Base-by-base conservation (phyloP, 2,329 filamentous ascomycete genomes). In the Dothiorella sarmentorum region DNA sequence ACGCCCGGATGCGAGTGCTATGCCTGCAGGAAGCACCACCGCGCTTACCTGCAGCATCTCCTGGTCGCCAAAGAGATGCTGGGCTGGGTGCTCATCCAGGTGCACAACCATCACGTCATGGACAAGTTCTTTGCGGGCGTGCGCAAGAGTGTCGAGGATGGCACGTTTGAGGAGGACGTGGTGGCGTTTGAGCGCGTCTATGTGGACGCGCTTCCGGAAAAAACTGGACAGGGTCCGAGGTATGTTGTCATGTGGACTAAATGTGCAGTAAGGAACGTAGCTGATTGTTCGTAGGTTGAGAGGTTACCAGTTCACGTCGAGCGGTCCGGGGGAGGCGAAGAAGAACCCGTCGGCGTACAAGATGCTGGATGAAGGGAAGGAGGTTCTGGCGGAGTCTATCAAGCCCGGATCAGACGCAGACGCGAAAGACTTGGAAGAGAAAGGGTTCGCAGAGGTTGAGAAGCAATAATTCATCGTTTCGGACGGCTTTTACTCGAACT, bases 21-120 rank as follows among this genome's bases (percentile, higher is more conserved):
- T 71, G 80, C 91, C 20, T 99, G 94, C 78, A 84, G 79, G 2
- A 83, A 82, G 17, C 93, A 97, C 72, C 91, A 96, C 73, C 80
- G 87, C 51, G 93, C 94, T 0, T 99, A 90, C 73, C 69, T 99
- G 33, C 88, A 91, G 63, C 94, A 99, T 72, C 81, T 97, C 1
- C 83, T 99, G 5, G 81, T 85, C 45, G 91, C 94, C 0, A 95
- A 92, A 69, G 94, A 99, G 74, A 97, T 99, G 94, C 84, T 97
- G 4, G 93, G 88, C 22, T 99, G 94, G 94, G 89, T 88, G 0
- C 80, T 99, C 7, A 80, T 99, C 7, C 93, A 97, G 71, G 82
- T 96, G 3, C 94, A 99, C 75, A 99, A 99, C 71, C 86, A 95
- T 70, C 81, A 86, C 61, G 75, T 88, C 7, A 73, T 96, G 56